Conservation (phyloP, 148 eudicot species). For the Dianthus caryophyllus region DNA sequence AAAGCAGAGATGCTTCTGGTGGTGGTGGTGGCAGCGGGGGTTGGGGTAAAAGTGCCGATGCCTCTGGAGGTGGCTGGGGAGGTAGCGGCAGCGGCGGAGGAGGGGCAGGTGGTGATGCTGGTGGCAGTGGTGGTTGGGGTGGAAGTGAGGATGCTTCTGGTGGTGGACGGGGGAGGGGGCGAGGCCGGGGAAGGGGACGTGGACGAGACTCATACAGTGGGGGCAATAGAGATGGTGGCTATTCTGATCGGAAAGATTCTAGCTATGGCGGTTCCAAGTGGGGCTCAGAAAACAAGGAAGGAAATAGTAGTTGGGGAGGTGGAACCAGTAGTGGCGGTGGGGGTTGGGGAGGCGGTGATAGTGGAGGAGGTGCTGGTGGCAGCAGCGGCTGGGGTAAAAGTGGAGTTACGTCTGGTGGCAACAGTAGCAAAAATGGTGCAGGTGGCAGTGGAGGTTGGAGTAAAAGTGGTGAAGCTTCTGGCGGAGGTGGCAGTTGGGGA, state of each 20-base stretch:
- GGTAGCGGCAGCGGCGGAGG: not conserved
- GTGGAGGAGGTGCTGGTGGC: slow-evolving; percentile 9
- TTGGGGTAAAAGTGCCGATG: not conserved
- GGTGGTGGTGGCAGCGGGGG: not conserved
- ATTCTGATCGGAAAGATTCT: slow-evolving; percentile 38
- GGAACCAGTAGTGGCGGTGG: slow-evolving; percentile 5
- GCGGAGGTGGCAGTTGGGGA: not conserved
- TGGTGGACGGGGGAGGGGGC: slow-evolving; percentile 54
- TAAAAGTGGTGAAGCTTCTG: not conserved
- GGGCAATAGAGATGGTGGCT: slow-evolving; percentile 23
- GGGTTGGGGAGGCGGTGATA: slow-evolving; percentile 17
- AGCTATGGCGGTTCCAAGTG: slow-evolving; percentile 30
- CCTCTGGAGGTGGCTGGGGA: not conserved
- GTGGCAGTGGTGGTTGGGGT: slow-evolving; percentile 32
- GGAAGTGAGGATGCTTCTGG: slow-evolving; percentile 46
- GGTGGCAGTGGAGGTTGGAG: not conserved
- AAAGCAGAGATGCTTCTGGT: not conserved
- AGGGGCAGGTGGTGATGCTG: not conserved
- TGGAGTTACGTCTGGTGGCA: not conserved
- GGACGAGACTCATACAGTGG: slow-evolving; percentile 50
- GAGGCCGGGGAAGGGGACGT: slow-evolving; percentile 61
- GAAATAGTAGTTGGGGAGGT: slow-evolving; percentile 39
- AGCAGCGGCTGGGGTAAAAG: not conserved
- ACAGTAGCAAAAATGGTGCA: not conserved
- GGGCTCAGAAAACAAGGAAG: slow-evolving; percentile 18